Conservation (phyloP, 176 grass and related monocot species). For the Triticum turgidum region DNA sequence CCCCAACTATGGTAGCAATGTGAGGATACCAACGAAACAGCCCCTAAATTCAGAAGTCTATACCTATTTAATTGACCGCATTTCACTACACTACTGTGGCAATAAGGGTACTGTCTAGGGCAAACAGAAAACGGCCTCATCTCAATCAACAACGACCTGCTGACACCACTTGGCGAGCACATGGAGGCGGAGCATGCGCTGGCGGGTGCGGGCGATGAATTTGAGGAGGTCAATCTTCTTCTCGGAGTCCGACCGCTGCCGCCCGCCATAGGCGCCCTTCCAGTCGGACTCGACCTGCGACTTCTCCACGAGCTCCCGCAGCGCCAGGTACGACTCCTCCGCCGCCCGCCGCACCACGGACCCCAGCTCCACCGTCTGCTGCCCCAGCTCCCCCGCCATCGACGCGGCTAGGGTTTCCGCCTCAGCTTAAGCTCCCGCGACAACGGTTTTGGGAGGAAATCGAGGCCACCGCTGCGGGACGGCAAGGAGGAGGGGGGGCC, state of each 20-base stretch:
- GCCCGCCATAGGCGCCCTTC: conserved; percentile 37
- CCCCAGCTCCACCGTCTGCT: conserved; percentile 89
- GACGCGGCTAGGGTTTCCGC: conserved; percentile 49
- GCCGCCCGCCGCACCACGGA: conserved; percentile 74
- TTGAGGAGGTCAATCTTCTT: conserved; percentile 99
- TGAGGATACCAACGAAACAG: not conserved
- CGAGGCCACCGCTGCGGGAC: not conserved
- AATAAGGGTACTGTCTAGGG: not conserved
- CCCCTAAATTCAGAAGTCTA: not conserved
- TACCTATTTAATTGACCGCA: not conserved
- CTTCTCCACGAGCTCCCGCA: conserved; percentile 91
- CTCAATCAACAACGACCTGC: conserved; percentile 52
- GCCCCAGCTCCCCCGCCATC: conserved; percentile 75
- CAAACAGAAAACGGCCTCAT: not conserved
- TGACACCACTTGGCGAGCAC: conserved; percentile 99
- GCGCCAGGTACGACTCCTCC: conserved; percentile 90
- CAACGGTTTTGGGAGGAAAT: not conserved
- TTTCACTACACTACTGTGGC: not conserved
- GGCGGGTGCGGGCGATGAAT: conserved; percentile 84
- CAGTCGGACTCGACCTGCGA: conserved; percentile 61
- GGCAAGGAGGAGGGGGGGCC: not conserved
- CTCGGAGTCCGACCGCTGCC: conserved; percentile 81
- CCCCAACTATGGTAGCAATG: not conserved
- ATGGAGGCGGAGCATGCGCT: conserved; percentile 98
- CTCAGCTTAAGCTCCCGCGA: not conserved